phyloP scores from a whole-genome alignment of 2,329 filamentous ascomycete genomes.

The Phaeosphaeria sp. region DNA sequence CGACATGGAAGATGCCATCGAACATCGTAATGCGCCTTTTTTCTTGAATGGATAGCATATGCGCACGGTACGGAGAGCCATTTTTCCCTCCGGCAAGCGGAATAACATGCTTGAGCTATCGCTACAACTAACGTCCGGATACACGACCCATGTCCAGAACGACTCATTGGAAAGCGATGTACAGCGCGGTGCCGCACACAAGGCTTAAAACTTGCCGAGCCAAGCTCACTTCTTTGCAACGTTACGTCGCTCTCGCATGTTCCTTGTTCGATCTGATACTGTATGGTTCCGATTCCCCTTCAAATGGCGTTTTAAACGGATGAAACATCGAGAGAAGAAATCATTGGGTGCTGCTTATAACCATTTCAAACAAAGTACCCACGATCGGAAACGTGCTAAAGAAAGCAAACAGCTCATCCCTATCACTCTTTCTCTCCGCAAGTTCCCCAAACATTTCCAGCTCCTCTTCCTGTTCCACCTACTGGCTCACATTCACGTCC shows the following conservation, averaged over 20 bases:
- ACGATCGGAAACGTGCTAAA: no score
- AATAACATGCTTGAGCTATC: not conserved
- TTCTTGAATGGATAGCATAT: not conserved
- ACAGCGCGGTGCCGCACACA: no score
- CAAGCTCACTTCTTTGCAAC: no score
- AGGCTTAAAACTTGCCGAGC: no score
- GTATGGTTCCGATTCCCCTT: no score
- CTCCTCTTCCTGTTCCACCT: not conserved
- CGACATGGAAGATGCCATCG: not conserved
- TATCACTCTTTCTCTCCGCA: not conserved
- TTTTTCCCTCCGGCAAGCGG: not conserved
- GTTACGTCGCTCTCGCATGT: no score
- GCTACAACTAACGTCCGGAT: not conserved
- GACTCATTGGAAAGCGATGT: not conserved
- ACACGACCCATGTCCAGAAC: not conserved
- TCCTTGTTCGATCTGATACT: no score
- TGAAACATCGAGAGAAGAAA: no score
- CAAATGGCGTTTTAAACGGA: no score
- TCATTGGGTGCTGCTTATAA: no score
- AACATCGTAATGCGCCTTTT: not conserved
- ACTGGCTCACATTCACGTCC: not conserved
- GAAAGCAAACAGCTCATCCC: not conserved
- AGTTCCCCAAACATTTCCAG: not conserved
- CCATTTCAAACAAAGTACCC: no score
- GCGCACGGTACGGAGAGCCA: not conserved